A percentile compares a stretch with the other conserved stretches of the same genome.
Conservation (phyloP, 2,329 filamentous ascomycete genomes). For the Fusarium napiforme region DNA sequence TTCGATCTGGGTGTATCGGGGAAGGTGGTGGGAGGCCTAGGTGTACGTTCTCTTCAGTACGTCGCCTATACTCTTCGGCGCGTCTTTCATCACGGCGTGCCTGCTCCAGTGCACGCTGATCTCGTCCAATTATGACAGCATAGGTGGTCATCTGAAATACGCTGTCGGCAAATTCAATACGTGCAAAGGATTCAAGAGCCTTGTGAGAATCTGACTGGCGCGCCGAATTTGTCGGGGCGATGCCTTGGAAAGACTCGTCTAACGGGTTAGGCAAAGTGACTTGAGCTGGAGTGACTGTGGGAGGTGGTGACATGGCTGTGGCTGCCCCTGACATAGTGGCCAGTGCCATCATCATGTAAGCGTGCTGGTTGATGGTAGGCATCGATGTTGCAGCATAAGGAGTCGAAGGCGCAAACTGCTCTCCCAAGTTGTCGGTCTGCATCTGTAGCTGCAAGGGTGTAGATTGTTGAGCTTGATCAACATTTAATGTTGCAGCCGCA, state of each 20-base stretch:
- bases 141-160: slow-evolving; percentile 83
- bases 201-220: slow-evolving; percentile 52
- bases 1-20: slow-evolving; percentile 61
- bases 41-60: slow-evolving; percentile 58
- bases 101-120: slow-evolving; percentile 68
- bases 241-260: slow-evolving; percentile 46
- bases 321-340: slow-evolving; percentile 53
- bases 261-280: slow-evolving; percentile 56
- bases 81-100: slow-evolving; percentile 64
- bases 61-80: slow-evolving; percentile 57
- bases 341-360: slow-evolving; percentile 60
- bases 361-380: slow-evolving; percentile 51
- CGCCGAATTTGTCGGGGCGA: slow-evolving; percentile 47
- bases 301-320: slow-evolving; percentile 54
- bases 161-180: slow-evolving; percentile 78
- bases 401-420: slow-evolving; percentile 48
- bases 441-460: slow-evolving; percentile 36
- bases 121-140: slow-evolving; percentile 77
- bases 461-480: slow-evolving; percentile 30
- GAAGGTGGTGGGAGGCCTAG: slow-evolving; percentile 62
- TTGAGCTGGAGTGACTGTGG: slow-evolving; percentile 59
- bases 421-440: slow-evolving; percentile 31
- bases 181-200: slow-evolving; percentile 66
- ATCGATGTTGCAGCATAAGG: slow-evolving; percentile 50
- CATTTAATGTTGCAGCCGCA: slow-evolving; percentile 12